Evolutionary conservation across 352 stramenopile species (phyloP).

Genomic region (Discostella stelligera): DNA sequence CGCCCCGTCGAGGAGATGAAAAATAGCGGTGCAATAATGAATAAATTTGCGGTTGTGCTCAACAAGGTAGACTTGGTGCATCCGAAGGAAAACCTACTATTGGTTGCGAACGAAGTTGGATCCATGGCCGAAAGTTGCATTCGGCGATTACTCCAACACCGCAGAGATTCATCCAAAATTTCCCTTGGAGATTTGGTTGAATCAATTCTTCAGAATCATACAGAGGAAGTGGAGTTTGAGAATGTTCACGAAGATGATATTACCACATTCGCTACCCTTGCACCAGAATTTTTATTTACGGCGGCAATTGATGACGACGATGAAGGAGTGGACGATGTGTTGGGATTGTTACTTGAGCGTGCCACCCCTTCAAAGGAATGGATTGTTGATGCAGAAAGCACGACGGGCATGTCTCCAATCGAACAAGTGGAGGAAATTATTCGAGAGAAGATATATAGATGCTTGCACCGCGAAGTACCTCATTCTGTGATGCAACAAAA

Average conservation of each 20-base stretch:
- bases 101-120: constrained; percentile 60
- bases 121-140: constrained; percentile 62
- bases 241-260: constrained; percentile 43
- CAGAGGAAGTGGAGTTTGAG: constrained; percentile 38
- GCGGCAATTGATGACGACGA: constrained; percentile 62
- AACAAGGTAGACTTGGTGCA: constrained; percentile 81
- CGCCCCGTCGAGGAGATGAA: neutral
- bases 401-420: constrained; percentile 45
- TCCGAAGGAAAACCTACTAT: constrained; percentile 69
- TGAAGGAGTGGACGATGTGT: constrained; percentile 67
- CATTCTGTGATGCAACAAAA: constrained; percentile 56
- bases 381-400: constrained; percentile 46
- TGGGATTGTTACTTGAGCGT: constrained; percentile 55
- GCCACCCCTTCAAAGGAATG: constrained; percentile 58
- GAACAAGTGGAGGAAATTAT: constrained; percentile 75
- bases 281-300: constrained; percentile 61
- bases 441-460: constrained; percentile 78
- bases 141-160: constrained; percentile 28
- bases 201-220: constrained; percentile 34
- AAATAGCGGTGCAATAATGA: constrained; percentile 4
- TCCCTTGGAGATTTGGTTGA: constrained; percentile 35
- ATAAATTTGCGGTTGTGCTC: constrained; percentile 75
- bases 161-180: constrained; percentile 26
- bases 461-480: constrained; percentile 66
- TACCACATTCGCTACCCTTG: constrained; percentile 30